Evolutionary conservation across 2,329 filamentous ascomycete species (phyloP).

Genomic region (Penicillium sp.): DNA sequence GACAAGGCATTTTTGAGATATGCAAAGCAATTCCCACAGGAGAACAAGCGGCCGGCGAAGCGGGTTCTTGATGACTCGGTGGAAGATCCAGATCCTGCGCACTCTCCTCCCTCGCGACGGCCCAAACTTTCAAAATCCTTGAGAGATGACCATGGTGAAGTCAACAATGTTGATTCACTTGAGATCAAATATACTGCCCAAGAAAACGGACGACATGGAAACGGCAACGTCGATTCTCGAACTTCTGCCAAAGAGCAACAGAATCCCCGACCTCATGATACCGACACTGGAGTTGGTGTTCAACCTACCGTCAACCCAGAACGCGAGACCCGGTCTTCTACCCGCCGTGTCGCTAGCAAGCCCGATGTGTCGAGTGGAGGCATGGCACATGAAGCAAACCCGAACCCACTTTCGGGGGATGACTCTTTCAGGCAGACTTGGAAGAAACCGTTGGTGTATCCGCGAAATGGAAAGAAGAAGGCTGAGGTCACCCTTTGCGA

Average conservation of each 20-base stretch:
- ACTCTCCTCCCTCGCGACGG: slow-evolving; percentile 20
- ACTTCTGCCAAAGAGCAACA: neutral
- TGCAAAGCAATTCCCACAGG: slow-evolving; percentile 6
- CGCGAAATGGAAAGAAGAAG: slow-evolving; percentile 45
- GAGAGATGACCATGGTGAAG: slow-evolving; percentile 19
- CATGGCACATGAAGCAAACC: neutral
- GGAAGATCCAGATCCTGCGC: slow-evolving; percentile 6
- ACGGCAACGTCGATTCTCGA: neutral
- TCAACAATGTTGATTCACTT: neutral
- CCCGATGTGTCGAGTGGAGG: neutral
- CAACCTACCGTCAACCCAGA: slow-evolving; percentile 3
- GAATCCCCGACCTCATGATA: slow-evolving; percentile 5
- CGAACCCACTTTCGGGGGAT: slow-evolving; percentile 7
- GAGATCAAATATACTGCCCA: neutral
- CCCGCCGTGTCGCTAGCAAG: slow-evolving; percentile 13
- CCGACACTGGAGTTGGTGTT: slow-evolving; percentile 20
- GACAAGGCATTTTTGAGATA: slow-evolving; percentile 27
- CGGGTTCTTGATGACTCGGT: slow-evolving; percentile 6
- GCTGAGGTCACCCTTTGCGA: slow-evolving; percentile 45
- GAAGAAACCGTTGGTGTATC: slow-evolving; percentile 43
- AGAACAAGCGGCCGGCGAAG: slow-evolving; percentile 14
- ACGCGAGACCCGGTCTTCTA: slow-evolving; percentile 32
- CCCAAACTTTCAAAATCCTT: slow-evolving; percentile 31
- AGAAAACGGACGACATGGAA: neutral
- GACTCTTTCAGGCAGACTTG: slow-evolving; percentile 25